A percentile compares a stretch with the other conserved stretches of the same genome.
Evolutionary conservation across 805 yeast species (phyloP).

Genomic region (Yamadazyma phyllophila): DNA sequence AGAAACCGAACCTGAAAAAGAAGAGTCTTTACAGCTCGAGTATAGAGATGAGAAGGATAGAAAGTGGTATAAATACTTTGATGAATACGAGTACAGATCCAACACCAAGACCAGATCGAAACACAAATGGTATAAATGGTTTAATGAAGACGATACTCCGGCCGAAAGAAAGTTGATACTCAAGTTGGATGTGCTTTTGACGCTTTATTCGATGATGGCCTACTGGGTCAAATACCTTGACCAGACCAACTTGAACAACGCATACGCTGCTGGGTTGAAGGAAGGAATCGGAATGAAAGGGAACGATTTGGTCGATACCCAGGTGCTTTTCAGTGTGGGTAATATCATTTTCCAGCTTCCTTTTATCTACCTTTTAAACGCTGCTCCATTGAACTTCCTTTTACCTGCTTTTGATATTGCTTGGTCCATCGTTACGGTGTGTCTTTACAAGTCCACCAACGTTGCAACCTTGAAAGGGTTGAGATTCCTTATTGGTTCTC

Average conservation of each 20-base stretch:
- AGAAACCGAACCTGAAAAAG: not conserved
- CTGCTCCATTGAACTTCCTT: constrained; percentile 52
- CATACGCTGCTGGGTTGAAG: constrained; percentile 63
- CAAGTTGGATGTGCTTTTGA: constrained; percentile 31
- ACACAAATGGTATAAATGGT: constrained; percentile 45
- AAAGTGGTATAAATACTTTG: constrained; percentile 38
- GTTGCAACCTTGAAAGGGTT: constrained; percentile 56
- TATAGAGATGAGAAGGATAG: constrained; percentile 35
- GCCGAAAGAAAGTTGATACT: constrained; percentile 28
- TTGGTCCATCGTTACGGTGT: constrained; percentile 68
- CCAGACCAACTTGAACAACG: constrained; percentile 57
- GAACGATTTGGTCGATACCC: constrained; percentile 60
- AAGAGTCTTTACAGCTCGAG: constrained; percentile 16
- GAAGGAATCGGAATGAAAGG: constrained; percentile 57
- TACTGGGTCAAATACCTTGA: constrained; percentile 72
- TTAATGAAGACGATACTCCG: constrained; percentile 45
- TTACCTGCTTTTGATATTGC: constrained; percentile 57
- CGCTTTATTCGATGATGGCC: constrained; percentile 34
- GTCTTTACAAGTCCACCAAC: constrained; percentile 48
- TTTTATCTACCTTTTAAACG: constrained; percentile 54
- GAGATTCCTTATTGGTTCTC: constrained; percentile 65
- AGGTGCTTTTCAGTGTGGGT: constrained; percentile 59
- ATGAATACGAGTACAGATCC: constrained; percentile 60
- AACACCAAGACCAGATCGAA: constrained; percentile 28
- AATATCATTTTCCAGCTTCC: constrained; percentile 61